Base-by-base conservation (phyloP, 768 basidiomycete species). In the Tricholomella constricta region DNA sequence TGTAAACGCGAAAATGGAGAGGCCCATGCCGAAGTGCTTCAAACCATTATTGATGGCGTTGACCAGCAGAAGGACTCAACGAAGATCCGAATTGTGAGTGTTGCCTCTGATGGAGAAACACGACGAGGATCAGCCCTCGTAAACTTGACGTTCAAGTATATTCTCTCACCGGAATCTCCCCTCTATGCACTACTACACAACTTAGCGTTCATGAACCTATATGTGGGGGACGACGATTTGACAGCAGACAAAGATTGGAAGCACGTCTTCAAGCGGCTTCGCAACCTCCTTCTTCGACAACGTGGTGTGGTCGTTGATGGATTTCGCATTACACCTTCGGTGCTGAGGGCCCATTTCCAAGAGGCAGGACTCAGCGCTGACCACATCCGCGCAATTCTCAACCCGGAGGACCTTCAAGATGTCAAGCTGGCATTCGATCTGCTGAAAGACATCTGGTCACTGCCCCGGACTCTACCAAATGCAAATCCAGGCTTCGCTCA, bases 171-270 rank as follows among this genome's bases (percentile, higher is more conserved):
- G 7, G 29, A 46, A 1, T 72, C 72, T 2, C 36, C 52, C 0
- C 62, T 74, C 19, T 68, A 63, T 48, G 17, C 9, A 2, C 52
- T 64, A 1, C 62, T 73, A 4, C 10, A 32, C 10, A 14, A 19
- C 3, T 47, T 74, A 0, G 20, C 0, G 0, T 48, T 70, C 29
- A n/a, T 74, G 55, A 64, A 74, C 45, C 49, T 52, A 1, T 3
- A 31, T 11, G 68, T 69, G 17, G 70, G 72, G 6, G 59, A 62
- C 23, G 63, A 73, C 42, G 70, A 73, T 42, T n/a, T 73, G 4
- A 73, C 72, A 6, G 48, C 51, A 1, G 71, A 74, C 35, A 73
- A 71, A 37, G 72, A 73, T 48, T 67, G 43, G 17, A 70, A 71
- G 48, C 73, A 74, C 52, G 51, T 72, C 37, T 51, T 71, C 42